These are phyloP conservation scores for Metschnikowia colocasiae DNA, from an alignment of 805 yeast genomes.

Conservation along the genomic window DNA sequence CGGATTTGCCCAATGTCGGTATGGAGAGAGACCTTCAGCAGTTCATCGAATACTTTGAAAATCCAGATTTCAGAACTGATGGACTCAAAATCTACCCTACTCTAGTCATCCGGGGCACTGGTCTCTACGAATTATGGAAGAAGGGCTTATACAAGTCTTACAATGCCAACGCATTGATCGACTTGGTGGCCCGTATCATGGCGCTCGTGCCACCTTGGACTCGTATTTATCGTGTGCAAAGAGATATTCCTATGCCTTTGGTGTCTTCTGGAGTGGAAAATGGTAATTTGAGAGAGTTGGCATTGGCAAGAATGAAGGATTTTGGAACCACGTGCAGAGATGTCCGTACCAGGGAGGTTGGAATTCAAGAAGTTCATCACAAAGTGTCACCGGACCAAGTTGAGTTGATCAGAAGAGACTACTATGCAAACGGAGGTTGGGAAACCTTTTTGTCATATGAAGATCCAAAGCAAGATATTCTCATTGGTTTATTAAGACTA, in stretches of 20 bases:
- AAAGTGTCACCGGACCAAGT: slow-evolving; percentile 96
- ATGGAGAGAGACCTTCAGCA: slow-evolving; percentile 97
- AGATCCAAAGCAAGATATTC: slow-evolving; percentile 93
- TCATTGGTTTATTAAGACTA: slow-evolving; percentile 84
- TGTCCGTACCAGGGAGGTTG: slow-evolving; percentile 96
- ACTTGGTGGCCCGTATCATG: slow-evolving; percentile 90
- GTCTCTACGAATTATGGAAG: slow-evolving; percentile 95
- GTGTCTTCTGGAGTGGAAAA: slow-evolving; percentile 98
- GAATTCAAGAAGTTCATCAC: slow-evolving; percentile 97
- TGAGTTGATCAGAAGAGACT: slow-evolving; percentile 90
- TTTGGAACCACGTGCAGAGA: slow-evolving; percentile 95
- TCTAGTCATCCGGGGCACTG: slow-evolving; percentile 94
- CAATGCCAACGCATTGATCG: slow-evolving; percentile 90
- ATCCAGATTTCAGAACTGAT: slow-evolving; percentile 95
- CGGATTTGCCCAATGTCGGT: slow-evolving; percentile 97
- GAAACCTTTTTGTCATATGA: slow-evolving; percentile 95
- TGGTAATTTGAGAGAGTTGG: slow-evolving; percentile 92
- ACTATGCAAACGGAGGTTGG: slow-evolving; percentile 98
- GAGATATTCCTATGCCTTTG: slow-evolving; percentile 98
- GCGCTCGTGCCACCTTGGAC: slow-evolving; percentile 99
- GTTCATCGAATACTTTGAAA: slow-evolving; percentile 93
- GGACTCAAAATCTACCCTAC: slow-evolving; percentile 96
- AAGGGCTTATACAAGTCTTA: slow-evolving; percentile 91
- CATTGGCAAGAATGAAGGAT: slow-evolving; percentile 96
- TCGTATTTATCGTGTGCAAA: slow-evolving; percentile 93